These are phyloP conservation scores for Brachypodium distachyon DNA, from an alignment of 202 grass and related monocot genomes.

Conservation along the genomic window DNA sequence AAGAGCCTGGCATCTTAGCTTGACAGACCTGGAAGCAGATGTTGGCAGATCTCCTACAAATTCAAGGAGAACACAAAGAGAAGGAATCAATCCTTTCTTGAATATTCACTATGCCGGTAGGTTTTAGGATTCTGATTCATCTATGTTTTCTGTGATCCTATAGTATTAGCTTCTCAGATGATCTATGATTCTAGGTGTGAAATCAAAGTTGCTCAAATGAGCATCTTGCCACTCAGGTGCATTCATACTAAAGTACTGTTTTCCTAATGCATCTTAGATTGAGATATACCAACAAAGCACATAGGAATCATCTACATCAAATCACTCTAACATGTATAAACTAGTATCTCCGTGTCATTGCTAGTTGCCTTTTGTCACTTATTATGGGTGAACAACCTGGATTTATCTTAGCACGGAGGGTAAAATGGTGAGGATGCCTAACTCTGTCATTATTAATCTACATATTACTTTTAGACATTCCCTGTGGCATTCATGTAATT, in stretches of 20 bases:
- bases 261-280: not conserved
- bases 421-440: not conserved
- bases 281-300: not conserved
- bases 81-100: constrained; percentile 81
- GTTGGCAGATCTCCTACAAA: constrained; percentile 46
- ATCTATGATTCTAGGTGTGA: not conserved
- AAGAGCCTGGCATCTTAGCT: constrained; percentile 89
- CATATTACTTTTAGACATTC: not conserved
- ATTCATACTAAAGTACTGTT: not conserved
- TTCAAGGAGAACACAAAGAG: constrained; percentile 66
- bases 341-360: not conserved
- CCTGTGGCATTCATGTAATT: not conserved
- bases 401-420: not conserved
- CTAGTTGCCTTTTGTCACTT: not conserved
- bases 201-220: not conserved
- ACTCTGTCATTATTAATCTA: not conserved
- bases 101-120: constrained; percentile 93
- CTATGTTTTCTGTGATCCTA: constrained; percentile 2
- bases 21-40: constrained; percentile 72
- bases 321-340: not conserved
- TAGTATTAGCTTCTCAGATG: not conserved
- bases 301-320: not conserved
- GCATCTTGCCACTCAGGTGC: not conserved
- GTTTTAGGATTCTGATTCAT: constrained; percentile 27
- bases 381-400: not conserved